Percentiles rank a stretch among this genome's conserved stretches.
Evolutionary conservation across 1,284 basidiomycete species (phyloP).

Genomic region (Xerocomus minutiporus): DNA sequence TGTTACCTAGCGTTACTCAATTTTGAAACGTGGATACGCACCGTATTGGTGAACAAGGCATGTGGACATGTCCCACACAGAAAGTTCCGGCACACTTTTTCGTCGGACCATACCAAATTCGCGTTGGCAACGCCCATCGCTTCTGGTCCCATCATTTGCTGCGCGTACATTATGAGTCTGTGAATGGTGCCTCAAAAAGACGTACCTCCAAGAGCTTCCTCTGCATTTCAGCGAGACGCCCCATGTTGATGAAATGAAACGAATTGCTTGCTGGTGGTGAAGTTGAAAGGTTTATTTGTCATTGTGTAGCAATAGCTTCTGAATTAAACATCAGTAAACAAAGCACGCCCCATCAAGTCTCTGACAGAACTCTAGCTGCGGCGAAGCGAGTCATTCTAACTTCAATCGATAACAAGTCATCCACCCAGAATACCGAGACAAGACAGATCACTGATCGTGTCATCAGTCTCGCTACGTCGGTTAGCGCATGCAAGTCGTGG

Average conservation of each 20-base stretch:
- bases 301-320: slow-evolving; percentile 27
- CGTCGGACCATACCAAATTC: slow-evolving; percentile 92
- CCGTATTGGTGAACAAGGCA: slow-evolving; percentile 96
- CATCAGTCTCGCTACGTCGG: not conserved
- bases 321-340: slow-evolving; percentile 30
- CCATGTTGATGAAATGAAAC: slow-evolving; percentile 50
- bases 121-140: slow-evolving; percentile 93
- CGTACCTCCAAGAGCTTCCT: slow-evolving; percentile 85
- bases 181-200: slow-evolving; percentile 4
- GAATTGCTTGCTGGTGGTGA: not conserved
- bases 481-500: not conserved
- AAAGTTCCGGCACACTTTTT: slow-evolving; percentile 99
- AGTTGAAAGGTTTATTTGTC: slow-evolving; percentile 26
- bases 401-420: not conserved
- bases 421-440: slow-evolving; percentile 19
- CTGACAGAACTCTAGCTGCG: not conserved
- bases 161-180: slow-evolving; percentile 9
- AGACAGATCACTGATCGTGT: not conserved
- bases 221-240: slow-evolving; percentile 86
- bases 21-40: slow-evolving; percentile 41
- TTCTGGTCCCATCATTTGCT: slow-evolving; percentile 99
- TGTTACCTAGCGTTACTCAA: slow-evolving; percentile 7
- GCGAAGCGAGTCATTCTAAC: not conserved
- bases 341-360: slow-evolving; percentile 7
- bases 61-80: slow-evolving; percentile 98